phyloP scores from a whole-genome alignment of 352 stramenopile genomes.

The Halophytophthora polymorphica region DNA sequence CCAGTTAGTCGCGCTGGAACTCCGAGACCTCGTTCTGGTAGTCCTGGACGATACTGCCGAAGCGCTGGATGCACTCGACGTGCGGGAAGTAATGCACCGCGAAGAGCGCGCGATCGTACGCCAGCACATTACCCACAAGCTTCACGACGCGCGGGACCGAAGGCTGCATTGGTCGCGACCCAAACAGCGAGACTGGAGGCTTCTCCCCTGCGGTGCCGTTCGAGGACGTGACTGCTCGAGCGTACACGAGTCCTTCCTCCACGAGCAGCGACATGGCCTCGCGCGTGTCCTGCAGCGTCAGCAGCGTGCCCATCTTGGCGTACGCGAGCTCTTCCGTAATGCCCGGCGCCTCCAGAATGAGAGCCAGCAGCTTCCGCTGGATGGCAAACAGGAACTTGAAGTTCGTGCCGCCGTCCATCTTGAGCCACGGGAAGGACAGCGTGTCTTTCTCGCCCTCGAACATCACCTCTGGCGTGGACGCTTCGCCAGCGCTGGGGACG shows the following conservation, averaged over 20 bases:
- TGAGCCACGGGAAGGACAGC: slow-evolving; percentile 76
- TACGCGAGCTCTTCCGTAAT: slow-evolving; percentile 58
- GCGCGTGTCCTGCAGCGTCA: slow-evolving; percentile 71
- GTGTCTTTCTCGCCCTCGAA: slow-evolving; percentile 80
- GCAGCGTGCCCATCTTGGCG: slow-evolving; percentile 50
- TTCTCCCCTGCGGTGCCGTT: slow-evolving; percentile 1
- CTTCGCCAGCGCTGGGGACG: slow-evolving; percentile 21
- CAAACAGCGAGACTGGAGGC: slow-evolving; percentile 31
- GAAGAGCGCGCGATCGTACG: slow-evolving; percentile 44
- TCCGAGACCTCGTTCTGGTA: slow-evolving; percentile 51
- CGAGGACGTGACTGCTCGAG: slow-evolving; percentile 26
- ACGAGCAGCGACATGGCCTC: slow-evolving; percentile 68
- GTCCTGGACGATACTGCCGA: slow-evolving; percentile 73
- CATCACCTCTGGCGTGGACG: slow-evolving; percentile 34
- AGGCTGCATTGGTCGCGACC: slow-evolving; percentile 9
- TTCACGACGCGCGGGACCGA: slow-evolving; percentile 32
- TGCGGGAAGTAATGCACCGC: slow-evolving; percentile 75
- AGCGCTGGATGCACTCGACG: slow-evolving; percentile 75
- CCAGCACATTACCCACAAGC: slow-evolving; percentile 37
- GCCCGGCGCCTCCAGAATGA: slow-evolving; percentile 52
- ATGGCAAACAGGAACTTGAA: slow-evolving; percentile 74
- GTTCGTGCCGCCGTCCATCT: slow-evolving; percentile 78
- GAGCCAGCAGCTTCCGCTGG: slow-evolving; percentile 66
- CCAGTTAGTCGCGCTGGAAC: slow-evolving; percentile 15
- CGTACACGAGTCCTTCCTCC: slow-evolving; percentile 71